Evolutionary conservation across 345 rosid genomes (phyloP), one percentile per base, ranked within the genome.

Genomic region (Pistacia integerrima): DNA sequence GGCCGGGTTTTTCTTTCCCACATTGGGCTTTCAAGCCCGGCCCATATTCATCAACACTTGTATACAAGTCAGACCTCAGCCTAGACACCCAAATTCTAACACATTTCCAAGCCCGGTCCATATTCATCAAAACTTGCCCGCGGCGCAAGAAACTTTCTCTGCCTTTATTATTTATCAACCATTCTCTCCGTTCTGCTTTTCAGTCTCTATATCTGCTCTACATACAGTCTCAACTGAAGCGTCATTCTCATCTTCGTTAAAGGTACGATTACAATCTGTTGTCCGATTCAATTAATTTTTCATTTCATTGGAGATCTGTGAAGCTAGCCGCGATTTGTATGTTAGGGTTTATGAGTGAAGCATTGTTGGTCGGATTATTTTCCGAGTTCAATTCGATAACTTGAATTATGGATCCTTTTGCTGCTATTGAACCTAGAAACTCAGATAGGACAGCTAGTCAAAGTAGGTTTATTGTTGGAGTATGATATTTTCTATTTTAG

Each of bases 141-240:
- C 3, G 13, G 71, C 77, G 3, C 77, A 74, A 74, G 77, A 65
- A 74, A 74, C 71, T 5, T 8, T 10, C 3, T 63, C 20, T 30
- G 41, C 48, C 70, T 64, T 30, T 17, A 4, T 69, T 18, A 16
- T 30, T 51, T 55, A 69, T 30, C 28, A 4, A 58, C 22, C 57
- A 25, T 36, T 55, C 17, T 46, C 76, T 14, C 49, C 41, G 1
- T 11, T 36, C 3, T 3, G 8, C 51, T 68, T 7, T 16, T 3
- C 46, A 30, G 22, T 8, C 46, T 46, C 73, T 73, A 69, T 73
- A 5, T 20, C 63, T 73, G 11, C 46, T 13, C 55, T 67, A 38
- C 41, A 18, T 22, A 55, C 57, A 14, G 49, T 58, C 64, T 36
- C 25, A 35, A 46, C 10, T 62, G 60, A 55, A 6, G 55, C 16